Evolutionary conservation across 1,139 yeast species (phyloP), one percentile per base, ranked within the genome.

Genomic region (Magnusiomyces magnusii): DNA sequence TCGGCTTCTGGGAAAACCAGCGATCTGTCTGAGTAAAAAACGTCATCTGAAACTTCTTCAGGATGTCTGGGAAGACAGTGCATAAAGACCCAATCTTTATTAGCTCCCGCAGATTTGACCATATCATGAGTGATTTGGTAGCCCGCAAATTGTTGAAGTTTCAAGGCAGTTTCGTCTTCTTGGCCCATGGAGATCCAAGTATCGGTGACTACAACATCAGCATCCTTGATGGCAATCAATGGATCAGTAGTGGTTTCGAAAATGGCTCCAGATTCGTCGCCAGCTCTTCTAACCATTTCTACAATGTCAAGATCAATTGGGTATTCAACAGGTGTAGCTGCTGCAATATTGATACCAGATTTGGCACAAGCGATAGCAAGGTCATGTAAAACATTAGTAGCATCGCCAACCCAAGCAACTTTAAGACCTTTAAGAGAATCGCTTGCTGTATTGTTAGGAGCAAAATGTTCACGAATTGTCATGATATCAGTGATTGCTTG

Each of bases 151-250:
- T 90, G 93, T 69, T 84, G 78, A 67, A 93, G 76, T 64, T 92
- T 88, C 61, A 79, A 77, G 53, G 72, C 78, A 66, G 84, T 87
- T 72, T 92, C 93, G 7, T 80, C 75, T 73, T 93, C 99, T 76
- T 93, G 93, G 61, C 99, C 99, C 99, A 93, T 93, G 0, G 98
- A 92, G 44, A 93, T 84, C 85, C 96, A 93, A 2, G 99, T 93
- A 68, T 93, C 99, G n/a, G 99, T 93, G 55, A 93, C 99, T 25
- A 93, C 73, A 47, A 93, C 78, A 69, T 92, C 83, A 2, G 99
- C 91, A 63, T 79, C 78, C 57, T 79, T 77, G 60, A 90, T 82
- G 0, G 98, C 97, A 21, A 70, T 76, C 21, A 75, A 68, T 2
- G 99, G 95, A 67, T 88, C 90, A 66, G 86, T 83, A 3, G 87